phyloP scores from a whole-genome alignment of 2,329 filamentous ascomycete genomes.

The Hypoxylon sp. region DNA sequence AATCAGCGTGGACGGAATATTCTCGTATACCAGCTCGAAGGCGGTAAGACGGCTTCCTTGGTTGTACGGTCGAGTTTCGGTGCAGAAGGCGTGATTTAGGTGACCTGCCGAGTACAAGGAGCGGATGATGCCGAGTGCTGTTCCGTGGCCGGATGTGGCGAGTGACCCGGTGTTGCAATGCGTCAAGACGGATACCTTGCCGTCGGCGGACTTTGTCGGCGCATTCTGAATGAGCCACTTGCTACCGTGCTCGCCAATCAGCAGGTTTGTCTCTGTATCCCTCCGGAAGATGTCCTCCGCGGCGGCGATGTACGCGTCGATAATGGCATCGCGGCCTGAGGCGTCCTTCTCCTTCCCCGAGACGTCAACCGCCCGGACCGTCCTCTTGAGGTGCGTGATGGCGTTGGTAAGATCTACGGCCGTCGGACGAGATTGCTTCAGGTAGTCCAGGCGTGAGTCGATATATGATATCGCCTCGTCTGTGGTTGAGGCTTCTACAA shows the following conservation, averaged over 20 bases:
- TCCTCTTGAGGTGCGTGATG: slow-evolving; percentile 76
- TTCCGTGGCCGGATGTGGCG: slow-evolving; percentile 97
- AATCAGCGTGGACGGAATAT: slow-evolving; percentile 88
- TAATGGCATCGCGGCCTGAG: slow-evolving; percentile 62
- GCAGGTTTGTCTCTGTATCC: slow-evolving; percentile 86
- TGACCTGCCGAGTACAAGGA: slow-evolving; percentile 72
- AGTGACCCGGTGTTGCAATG: slow-evolving; percentile 99
- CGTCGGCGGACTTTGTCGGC: slow-evolving; percentile 55
- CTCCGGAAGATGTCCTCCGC: slow-evolving; percentile 88
- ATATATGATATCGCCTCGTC: slow-evolving; percentile 75
- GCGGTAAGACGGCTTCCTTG: slow-evolving; percentile 94
- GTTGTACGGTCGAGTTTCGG: slow-evolving; percentile 96
- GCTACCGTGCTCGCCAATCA: slow-evolving; percentile 84
- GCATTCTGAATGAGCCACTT: slow-evolving; percentile 76
- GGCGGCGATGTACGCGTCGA: slow-evolving; percentile 75
- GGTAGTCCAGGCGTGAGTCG: slow-evolving; percentile 79
- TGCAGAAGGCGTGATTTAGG: slow-evolving; percentile 89
- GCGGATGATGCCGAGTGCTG: slow-evolving; percentile 91
- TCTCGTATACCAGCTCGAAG: slow-evolving; percentile 94
- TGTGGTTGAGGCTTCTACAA: slow-evolving; percentile 50
- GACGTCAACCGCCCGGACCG: slow-evolving; percentile 61
- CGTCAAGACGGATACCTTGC: slow-evolving; percentile 81
- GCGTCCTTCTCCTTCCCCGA: slow-evolving; percentile 46
- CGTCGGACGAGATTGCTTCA: slow-evolving; percentile 88
- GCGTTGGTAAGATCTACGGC: slow-evolving; percentile 95